These are phyloP conservation scores for Microdochium nivale DNA, from an alignment of 2,329 filamentous ascomycete genomes.

Conservation along the genomic window DNA sequence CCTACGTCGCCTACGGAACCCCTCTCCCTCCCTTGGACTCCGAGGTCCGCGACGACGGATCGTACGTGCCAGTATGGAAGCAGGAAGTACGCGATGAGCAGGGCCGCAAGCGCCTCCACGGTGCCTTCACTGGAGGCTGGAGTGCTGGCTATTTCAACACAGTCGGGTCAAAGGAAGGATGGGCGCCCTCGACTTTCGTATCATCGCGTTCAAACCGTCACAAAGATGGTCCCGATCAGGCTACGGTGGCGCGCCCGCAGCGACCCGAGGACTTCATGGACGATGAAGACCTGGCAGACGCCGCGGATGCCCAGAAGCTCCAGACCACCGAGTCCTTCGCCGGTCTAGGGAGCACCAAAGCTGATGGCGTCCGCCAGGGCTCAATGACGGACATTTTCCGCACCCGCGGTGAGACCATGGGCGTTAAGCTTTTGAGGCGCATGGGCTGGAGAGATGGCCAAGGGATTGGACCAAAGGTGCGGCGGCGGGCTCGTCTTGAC, in stretches of 20 bases:
- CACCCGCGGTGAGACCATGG: slow-evolving; percentile 72
- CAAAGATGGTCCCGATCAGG: slow-evolving; percentile 38
- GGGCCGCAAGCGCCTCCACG: slow-evolving; percentile 83
- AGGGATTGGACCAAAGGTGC: slow-evolving; percentile 81
- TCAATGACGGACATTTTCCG: slow-evolving; percentile 64
- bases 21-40: slow-evolving; percentile 72
- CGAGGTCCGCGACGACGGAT: slow-evolving; percentile 76
- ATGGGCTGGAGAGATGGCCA: slow-evolving; percentile 98
- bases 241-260: slow-evolving; percentile 29
- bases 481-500: slow-evolving; percentile 62
- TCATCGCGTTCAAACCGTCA: slow-evolving; percentile 77
- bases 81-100: slow-evolving; percentile 93
- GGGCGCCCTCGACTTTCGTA: slow-evolving; percentile 85
- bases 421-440: slow-evolving; percentile 70
- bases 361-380: slow-evolving; percentile 40
- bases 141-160: slow-evolving; percentile 98
- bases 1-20: slow-evolving; percentile 75
- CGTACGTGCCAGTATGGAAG: slow-evolving; percentile 94
- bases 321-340: slow-evolving; percentile 68
- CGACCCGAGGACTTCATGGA: slow-evolving; percentile 94
- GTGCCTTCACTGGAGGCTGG: slow-evolving; percentile 93
- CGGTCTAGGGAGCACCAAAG: slow-evolving; percentile 60
- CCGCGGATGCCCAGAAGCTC: slow-evolving; percentile 66
- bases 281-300: slow-evolving; percentile 86
- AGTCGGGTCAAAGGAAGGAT: slow-evolving; percentile 96